Conservation (phyloP, 805 yeast genomes). For the Candida railenensis region DNA sequence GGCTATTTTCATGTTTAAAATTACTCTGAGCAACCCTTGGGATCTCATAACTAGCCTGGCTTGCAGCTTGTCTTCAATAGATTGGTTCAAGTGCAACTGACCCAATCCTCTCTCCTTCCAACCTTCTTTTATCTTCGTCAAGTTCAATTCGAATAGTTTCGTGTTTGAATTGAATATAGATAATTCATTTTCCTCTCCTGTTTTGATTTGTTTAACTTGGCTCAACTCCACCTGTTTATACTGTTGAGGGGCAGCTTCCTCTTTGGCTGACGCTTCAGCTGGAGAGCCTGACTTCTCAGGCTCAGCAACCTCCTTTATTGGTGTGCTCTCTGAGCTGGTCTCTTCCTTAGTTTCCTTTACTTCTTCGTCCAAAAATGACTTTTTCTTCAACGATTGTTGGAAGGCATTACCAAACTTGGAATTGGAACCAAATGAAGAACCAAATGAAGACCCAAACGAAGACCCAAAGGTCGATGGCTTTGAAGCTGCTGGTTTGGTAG, state of each 20-base stretch:
- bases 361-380: constrained; percentile 54
- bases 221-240: constrained; percentile 61
- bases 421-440: constrained; percentile 45
- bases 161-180: constrained; percentile 69
- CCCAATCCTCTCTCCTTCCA: constrained; percentile 98
- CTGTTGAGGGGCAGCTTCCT: constrained; percentile 23
- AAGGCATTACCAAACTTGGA: constrained; percentile 56
- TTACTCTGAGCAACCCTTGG: constrained; percentile 78
- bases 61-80: constrained; percentile 33
- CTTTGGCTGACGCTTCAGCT: constrained; percentile 20
- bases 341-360: constrained; percentile 15
- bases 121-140: constrained; percentile 64
- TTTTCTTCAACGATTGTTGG: constrained; percentile 47
- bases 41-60: constrained; percentile 88
- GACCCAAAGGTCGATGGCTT: constrained; percentile 8
- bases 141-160: constrained; percentile 72
- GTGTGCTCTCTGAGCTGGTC: not conserved
- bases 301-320: constrained; percentile 11
- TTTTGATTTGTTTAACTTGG: constrained; percentile 54
- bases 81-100: constrained; percentile 71
- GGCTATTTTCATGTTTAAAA: constrained; percentile 70
- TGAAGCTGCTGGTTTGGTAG: constrained; percentile 11
- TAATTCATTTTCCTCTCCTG: constrained; percentile 90
- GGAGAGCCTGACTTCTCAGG: constrained; percentile 16
- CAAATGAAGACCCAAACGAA: constrained; percentile 44